phyloP scores from a whole-genome alignment of 2,329 filamentous ascomycete species.

The Neophaeococcomyces aloes region DNA sequence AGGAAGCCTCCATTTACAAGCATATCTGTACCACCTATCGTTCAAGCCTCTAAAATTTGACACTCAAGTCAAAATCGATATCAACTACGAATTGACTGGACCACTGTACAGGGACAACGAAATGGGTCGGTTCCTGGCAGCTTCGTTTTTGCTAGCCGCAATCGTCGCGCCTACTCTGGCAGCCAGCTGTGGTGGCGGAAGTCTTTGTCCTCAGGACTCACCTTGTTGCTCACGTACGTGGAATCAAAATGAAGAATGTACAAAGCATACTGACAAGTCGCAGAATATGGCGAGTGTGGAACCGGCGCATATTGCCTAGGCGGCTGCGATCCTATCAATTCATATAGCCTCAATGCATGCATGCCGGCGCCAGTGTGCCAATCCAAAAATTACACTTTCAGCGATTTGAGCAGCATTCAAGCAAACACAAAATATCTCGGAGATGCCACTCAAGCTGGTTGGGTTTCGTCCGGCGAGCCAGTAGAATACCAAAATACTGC shows the following conservation, averaged over 20 bases:
- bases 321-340: constrained; percentile 82
- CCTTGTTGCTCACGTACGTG: constrained; percentile 72
- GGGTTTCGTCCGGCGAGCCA: constrained; percentile 75
- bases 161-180: constrained; percentile 2
- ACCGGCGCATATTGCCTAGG: constrained; percentile 91
- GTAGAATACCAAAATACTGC: constrained; percentile 55
- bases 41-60: neutral
- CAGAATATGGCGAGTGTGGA: constrained; percentile 88
- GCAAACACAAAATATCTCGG: constrained; percentile 77
- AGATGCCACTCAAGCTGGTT: constrained; percentile 67
- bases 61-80: no score
- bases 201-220: constrained; percentile 59
- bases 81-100: neutral
- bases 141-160: constrained; percentile 1
- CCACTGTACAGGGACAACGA: neutral
- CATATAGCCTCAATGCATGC: constrained; percentile 73
- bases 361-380: constrained; percentile 74
- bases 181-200: constrained; percentile 31
- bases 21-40: neutral
- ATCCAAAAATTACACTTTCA: constrained; percentile 62
- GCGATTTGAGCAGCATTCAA: constrained; percentile 57
- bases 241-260: neutral
- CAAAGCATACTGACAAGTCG: constrained; percentile 7
- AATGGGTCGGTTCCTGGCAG: constrained; percentile 7
- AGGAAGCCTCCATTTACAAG: neutral